Base-by-base conservation (phyloP, 768 basidiomycete species). In the Amanita jacksonii region DNA sequence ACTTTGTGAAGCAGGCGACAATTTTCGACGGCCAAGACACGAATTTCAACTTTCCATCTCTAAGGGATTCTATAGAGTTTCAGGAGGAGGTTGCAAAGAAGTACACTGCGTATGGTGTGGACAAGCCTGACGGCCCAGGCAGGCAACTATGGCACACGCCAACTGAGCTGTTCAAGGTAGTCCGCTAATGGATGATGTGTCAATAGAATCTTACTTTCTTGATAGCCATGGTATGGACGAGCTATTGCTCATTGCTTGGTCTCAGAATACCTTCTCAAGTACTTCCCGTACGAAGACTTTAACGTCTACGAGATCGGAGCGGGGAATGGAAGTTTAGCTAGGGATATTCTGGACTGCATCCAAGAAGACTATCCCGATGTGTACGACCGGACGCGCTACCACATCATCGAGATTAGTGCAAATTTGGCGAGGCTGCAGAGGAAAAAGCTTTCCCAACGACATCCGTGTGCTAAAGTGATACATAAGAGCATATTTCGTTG, bases 131-230 rank as follows among this genome's bases (percentile, higher is more conserved):
- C 28, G 85, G 84, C 8, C 81, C 82, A 16, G 88, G 91, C 5
- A 74, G 78, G 55, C 94, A 99, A 64, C 67, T 99, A 43, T 99
- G 96, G 96, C 96, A 99, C 62, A 99, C 96, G 1, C 96, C 96
- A 0, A 94, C 91, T 0, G 96, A 98, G 57, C 63, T 99, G 23
- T 97, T 99, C 72, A 91, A 93, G 78, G 96, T 93, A 55, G 40
- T 73, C 59, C 7, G 31, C 19, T 35, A 27, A 19, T 40, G 48
- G 40, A 28, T 40, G 12, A 31, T 24, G 10, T 38, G 37, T 36
- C 6, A n/a, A 41, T 28, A 9, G 23, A 19, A n/a, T 52, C 39
- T 38, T 45, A 42, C 18, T 36, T 49, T 37, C 13, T 50, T 25
- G 44, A 22, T 48, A 99, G 94, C 96, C 94, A 8, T 88, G 84